A percentile compares a stretch with the other conserved stretches of the same genome.
These are phyloP conservation scores for Citrus unshiu DNA, from an alignment of 345 rosid species.

Conservation along the genomic window DNA sequence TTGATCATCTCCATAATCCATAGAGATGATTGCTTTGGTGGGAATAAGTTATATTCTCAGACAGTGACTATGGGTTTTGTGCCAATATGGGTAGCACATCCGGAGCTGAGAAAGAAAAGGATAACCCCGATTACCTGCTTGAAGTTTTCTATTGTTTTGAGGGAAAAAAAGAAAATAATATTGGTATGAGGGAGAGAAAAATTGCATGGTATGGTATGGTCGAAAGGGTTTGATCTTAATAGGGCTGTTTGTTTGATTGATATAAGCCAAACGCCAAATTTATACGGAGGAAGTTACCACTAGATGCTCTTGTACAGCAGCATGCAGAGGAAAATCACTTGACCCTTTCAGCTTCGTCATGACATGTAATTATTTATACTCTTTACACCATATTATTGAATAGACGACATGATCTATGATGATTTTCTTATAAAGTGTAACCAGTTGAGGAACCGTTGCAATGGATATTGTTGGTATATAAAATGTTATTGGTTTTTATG, in stretches of 20 bases:
- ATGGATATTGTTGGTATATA: slow-evolving; percentile 11
- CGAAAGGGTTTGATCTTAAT: slow-evolving; percentile 33
- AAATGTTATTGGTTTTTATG: slow-evolving; percentile 8
- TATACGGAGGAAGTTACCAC: slow-evolving; percentile 14
- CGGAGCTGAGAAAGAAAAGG: slow-evolving; percentile 48
- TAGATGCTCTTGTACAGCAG: slow-evolving; percentile 27
- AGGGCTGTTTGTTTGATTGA: neutral
- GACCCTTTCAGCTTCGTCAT: slow-evolving; percentile 47
- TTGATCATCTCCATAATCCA: slow-evolving; percentile 16
- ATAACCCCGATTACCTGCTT: slow-evolving; percentile 44
- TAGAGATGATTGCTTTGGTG: slow-evolving; percentile 22
- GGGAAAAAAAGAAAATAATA: neutral
- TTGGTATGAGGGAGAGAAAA: slow-evolving; percentile 30
- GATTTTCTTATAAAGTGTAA: neutral
- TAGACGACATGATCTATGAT: neutral
- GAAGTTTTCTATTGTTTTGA: slow-evolving; percentile 30
- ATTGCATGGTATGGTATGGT: slow-evolving; percentile 46
- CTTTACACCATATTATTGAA: slow-evolving; percentile 9
- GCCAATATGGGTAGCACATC: slow-evolving; percentile 38
- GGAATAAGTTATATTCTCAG: slow-evolving; percentile 24
- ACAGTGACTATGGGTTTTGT: slow-evolving; percentile 27
- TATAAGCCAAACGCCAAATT: slow-evolving; percentile 9
- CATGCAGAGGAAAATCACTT: slow-evolving; percentile 15
- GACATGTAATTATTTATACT: slow-evolving; percentile 48
- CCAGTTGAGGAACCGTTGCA: neutral